Conservation (phyloP, 2,329 filamentous ascomycete species). For the Xylogone sp. region DNA sequence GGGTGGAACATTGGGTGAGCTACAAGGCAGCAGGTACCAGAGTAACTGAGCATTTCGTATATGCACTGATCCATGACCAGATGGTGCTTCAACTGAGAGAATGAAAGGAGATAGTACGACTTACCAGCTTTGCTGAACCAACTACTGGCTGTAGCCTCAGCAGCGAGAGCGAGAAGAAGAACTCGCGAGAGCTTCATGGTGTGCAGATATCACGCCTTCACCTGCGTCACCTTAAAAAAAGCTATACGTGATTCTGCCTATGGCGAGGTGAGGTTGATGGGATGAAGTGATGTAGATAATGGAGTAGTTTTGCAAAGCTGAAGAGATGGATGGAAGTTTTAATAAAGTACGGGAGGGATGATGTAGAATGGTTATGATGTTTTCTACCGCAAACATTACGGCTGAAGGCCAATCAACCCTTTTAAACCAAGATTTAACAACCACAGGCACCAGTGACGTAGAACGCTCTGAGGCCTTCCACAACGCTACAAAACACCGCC, state of each 20-base stretch:
- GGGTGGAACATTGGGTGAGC: no score
- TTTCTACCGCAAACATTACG: neutral
- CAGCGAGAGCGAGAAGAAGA: slow-evolving; percentile 68
- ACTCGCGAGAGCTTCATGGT: slow-evolving; percentile 74
- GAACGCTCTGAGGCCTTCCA: neutral
- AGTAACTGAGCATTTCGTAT: no score
- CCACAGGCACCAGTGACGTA: neutral
- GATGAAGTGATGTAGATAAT: neutral
- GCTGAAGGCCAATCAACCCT: no score
- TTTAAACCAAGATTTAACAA: neutral
- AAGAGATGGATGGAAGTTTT: neutral
- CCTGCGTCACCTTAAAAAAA: neutral
- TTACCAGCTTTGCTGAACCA: slow-evolving; percentile 87
- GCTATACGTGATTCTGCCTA: no score
- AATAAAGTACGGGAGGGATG: no score
- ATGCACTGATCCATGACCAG: no score
- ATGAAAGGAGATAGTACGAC: slow-evolving; percentile 31
- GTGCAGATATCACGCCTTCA: slow-evolving; percentile 4
- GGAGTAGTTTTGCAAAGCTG: neutral
- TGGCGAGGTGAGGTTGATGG: neutral
- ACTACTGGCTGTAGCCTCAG: slow-evolving; percentile 68
- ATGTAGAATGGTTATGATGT: neutral
- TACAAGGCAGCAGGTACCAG: no score
- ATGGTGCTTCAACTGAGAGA: no score
- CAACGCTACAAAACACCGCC: neutral